Percentiles rank a stretch among this genome's conserved stretches.
These are phyloP conservation scores for Leccinum fuscescens DNA, from an alignment of 1,284 basidiomycete species.

Conservation along the genomic window DNA sequence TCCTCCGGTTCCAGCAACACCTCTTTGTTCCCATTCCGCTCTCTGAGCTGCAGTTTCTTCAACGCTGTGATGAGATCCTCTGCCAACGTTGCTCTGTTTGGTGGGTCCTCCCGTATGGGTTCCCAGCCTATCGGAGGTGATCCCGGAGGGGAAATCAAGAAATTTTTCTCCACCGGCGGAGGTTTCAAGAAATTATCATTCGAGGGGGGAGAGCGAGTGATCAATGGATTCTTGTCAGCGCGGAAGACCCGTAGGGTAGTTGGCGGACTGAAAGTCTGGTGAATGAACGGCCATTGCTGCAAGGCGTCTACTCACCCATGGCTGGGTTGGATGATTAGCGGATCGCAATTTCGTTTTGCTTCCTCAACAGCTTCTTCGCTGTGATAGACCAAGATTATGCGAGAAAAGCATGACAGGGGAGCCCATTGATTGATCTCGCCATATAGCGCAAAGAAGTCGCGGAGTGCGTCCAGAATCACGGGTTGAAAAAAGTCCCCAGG, in stretches of 20 bases:
- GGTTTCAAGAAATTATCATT: slow-evolving; percentile 66
- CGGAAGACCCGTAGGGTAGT: slow-evolving; percentile 75
- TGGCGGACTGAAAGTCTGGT: slow-evolving; percentile 39
- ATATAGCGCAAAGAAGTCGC: slow-evolving; percentile 66
- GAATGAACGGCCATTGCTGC: slow-evolving; percentile 1
- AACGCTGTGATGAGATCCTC: slow-evolving; percentile 86
- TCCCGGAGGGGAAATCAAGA: slow-evolving; percentile 97
- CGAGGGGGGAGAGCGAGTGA: slow-evolving; percentile 40
- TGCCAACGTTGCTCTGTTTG: slow-evolving; percentile 84
- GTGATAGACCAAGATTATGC: slow-evolving; percentile 80
- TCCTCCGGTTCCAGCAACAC: slow-evolving; percentile 65
- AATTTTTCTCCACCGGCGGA: slow-evolving; percentile 86
- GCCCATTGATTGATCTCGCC: slow-evolving; percentile 86
- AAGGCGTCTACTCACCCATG: slow-evolving; percentile 42
- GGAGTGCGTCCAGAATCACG: slow-evolving; percentile 62
- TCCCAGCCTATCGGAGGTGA: slow-evolving; percentile 98
- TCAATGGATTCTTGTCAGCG: slow-evolving; percentile 71
- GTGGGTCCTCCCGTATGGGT: slow-evolving; percentile 87
- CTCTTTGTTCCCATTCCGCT: slow-evolving; percentile 43
- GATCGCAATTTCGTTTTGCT: slow-evolving; percentile 63
- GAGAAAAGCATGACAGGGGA: slow-evolving; percentile 74
- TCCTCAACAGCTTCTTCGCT: slow-evolving; percentile 61
- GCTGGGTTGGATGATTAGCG: slow-evolving; percentile 53
- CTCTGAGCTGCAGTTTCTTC: slow-evolving; percentile 51
- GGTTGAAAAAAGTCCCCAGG: slow-evolving; percentile 71